These are phyloP conservation scores for Hibiscus syriacus DNA, from an alignment of 345 rosid genomes.

Conservation along the genomic window DNA sequence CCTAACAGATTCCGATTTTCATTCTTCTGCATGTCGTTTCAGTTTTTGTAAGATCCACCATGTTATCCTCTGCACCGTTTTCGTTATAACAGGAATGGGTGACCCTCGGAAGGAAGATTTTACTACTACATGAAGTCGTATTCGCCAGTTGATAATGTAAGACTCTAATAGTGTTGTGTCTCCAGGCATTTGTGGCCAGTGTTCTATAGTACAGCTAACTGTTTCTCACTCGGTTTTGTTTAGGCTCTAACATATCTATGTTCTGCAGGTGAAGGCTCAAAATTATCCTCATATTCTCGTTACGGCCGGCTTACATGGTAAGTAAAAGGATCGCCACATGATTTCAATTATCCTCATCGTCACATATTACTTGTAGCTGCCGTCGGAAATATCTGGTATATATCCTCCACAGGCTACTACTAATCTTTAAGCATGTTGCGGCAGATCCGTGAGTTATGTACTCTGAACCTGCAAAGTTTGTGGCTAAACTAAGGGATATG, in stretches of 20 bases:
- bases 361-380: background rate
- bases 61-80: background rate
- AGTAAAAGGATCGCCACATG: conserved; percentile 11
- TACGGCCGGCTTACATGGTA: conserved; percentile 85
- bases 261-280: conserved; percentile 60
- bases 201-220: background rate
- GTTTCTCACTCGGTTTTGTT: conserved; percentile 3
- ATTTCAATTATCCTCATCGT: background rate
- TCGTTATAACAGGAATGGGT: conserved; percentile 76
- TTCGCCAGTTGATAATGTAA: conserved; percentile 90
- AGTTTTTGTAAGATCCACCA: background rate
- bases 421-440: conserved; percentile 3
- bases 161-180: background rate
- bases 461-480: conserved; percentile 88
- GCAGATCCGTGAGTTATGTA: conserved; percentile 91
- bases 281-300: conserved; percentile 75
- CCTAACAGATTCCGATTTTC: background rate
- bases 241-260: conserved; percentile 6
- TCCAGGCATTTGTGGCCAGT: background rate
- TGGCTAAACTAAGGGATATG: conserved; percentile 83
- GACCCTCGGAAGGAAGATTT: conserved; percentile 89
- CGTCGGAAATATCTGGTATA: background rate
- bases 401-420: background rate
- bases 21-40: background rate
- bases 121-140: conserved; percentile 89